Base-by-base conservation (phyloP, 2,329 filamentous ascomycete species). In the Aspergillus sp. region DNA sequence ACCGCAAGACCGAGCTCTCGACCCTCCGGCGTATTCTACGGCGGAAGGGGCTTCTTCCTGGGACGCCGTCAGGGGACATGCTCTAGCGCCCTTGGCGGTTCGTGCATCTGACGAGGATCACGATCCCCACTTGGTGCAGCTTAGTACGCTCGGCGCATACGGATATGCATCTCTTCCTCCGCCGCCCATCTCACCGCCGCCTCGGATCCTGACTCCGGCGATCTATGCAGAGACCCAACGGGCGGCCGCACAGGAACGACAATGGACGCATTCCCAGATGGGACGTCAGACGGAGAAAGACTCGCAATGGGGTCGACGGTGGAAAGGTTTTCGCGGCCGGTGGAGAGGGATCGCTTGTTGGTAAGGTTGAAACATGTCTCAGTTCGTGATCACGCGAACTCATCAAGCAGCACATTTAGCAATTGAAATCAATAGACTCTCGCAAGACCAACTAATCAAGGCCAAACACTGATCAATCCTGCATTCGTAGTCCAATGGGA, bases 131-230 rank as follows among this genome's bases (percentile, higher is more conserved):
- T 45, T 25, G 29, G 2, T 21, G 32, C 21, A 45, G 17, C 56
- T 52, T 31, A 31, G 45, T 5, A 43, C 53, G 5, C 34, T 58
- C n/a, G 53, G 54, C 16, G 38, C 45, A 25, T 50, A 55, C 42
- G 55, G 53, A 2, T 57, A 48, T 49, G 25, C 44, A 17, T 53
- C 56, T 9, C 29, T 45, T 17, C 14, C 16, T 5, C 43, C 13
- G 11, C 25, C 38, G 5, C 17, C 31, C 2, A 3, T 53, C 5
- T 49, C 52, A 40, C 57, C 58, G n/a, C 58, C 58, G 13, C 45
- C 47, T 3, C 49, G 57, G 1, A 54, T 58, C 40, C 41, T 58
- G 5, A 59, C 58, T 0, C 58, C 58, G 2, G 47, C 44, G 1
- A 45, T 55, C 4, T 58, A 59, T 43, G 50, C 53, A 25, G 40